phyloP scores from a whole-genome alignment of 331 rosid genomes.

The Malus hybrid region DNA sequence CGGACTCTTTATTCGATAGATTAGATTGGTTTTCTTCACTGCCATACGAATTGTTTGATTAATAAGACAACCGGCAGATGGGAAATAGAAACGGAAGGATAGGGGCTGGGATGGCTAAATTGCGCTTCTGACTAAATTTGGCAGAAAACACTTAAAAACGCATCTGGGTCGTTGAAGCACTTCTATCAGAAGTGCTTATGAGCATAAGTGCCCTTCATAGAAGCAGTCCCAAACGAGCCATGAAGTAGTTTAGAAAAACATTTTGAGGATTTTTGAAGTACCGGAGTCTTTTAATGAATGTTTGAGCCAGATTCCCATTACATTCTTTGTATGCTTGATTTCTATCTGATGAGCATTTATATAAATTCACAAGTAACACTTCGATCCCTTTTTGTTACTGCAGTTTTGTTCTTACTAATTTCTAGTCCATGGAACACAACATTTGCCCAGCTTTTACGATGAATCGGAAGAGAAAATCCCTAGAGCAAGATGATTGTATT shows the following conservation, averaged over 20 bases:
- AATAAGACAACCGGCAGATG: neutral
- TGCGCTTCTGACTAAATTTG: too few species aligned
- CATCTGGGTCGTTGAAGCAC: too few species aligned
- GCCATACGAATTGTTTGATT: neutral
- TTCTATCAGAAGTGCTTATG: too few species aligned
- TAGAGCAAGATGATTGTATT: slow-evolving; percentile 20
- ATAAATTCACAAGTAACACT: slow-evolving; percentile 1
- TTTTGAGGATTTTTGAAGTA: neutral
- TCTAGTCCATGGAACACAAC: slow-evolving; percentile 40
- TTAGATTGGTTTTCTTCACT: neutral
- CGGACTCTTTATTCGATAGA: neutral
- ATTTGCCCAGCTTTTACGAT: slow-evolving; percentile 15
- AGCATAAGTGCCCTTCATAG: too few species aligned
- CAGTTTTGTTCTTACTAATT: slow-evolving; percentile 31
- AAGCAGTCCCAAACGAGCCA: neutral
- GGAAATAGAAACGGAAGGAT: neutral
- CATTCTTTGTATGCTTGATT: neutral
- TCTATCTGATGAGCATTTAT: neutral
- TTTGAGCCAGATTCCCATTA: neutral
- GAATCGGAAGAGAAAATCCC: slow-evolving; percentile 59
- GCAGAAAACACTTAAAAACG: too few species aligned
- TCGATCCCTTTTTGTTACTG: slow-evolving; percentile 8
- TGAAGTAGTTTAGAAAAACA: neutral
- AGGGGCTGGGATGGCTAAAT: neutral
- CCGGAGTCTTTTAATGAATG: neutral